Evolutionary conservation across 805 yeast genomes (phyloP), one percentile per base, ranked within the genome.

Genomic region (Wickerhamomyces pijperi): DNA sequence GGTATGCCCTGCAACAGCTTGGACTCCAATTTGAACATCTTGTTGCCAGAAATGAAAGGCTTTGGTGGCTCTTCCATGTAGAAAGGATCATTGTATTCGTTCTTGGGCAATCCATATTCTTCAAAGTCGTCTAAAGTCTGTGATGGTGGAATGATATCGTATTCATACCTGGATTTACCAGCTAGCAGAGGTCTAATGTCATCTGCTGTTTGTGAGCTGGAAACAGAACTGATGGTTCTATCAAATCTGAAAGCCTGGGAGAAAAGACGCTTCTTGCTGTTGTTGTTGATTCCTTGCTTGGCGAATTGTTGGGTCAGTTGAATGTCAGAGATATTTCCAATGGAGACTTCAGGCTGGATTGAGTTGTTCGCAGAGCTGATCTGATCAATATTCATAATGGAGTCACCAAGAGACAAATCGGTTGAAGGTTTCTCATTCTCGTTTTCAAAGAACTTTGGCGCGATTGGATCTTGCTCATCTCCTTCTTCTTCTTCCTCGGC

Each of bases 1-100:
- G 58, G 52, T 25, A 69, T 42, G 37, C 61, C 50, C 15, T 54
- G 40, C 8, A 59, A 28, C 39, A 69, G 62, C 3, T 55, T 48
- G 0, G 76, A 70, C 12, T 58, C 55, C 1, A 82, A 56, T 1
- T 58, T 60, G 44, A 77, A 76, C 46, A 70, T 74, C 43, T 68
- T 74, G 5, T 87, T 88, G 1, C 88, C 88, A 57, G 75, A 78
- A 1, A 72, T 57, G 39, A 80, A 70, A 0, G 90, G 78, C 11
- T 58, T 55, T 2, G 74, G 78, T 1, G 56, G 49, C 0, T 63
- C 47, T 14, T 69, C 65, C 20, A 77, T 69, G 47, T 75, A 88
- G 46, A 60, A 75, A 0, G 96, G 94, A 44, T 74, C 81, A 1
- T 48, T 41, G 51, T 81, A 79, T 13, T 75, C 68, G 13, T 74